Evolutionary conservation across 306 rosid species (phyloP).

Genomic region (Fagus crenata): DNA sequence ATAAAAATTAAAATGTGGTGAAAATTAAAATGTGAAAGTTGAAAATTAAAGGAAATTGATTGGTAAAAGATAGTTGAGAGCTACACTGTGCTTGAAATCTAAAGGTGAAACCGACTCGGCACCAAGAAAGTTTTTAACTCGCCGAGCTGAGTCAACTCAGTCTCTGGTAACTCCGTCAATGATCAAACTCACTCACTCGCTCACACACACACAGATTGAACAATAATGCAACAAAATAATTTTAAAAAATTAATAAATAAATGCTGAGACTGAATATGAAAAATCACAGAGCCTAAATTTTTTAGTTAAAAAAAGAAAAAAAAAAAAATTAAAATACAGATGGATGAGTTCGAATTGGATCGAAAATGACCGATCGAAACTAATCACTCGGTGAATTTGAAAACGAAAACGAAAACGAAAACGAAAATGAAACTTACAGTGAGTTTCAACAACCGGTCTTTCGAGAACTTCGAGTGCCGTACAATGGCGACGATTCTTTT

Average conservation of each 20-base stretch:
- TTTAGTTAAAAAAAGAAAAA: slow-evolving; percentile 13
- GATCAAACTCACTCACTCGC: background rate
- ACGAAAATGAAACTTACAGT: slow-evolving; percentile 45
- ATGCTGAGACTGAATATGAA: slow-evolving; percentile 9
- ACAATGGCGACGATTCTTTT: slow-evolving; percentile 27
- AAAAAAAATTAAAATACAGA: background rate
- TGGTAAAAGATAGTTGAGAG: slow-evolving; percentile 7
- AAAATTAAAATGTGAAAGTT: background rate
- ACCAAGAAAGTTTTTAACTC: slow-evolving; percentile 15
- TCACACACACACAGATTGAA: slow-evolving; percentile 13
- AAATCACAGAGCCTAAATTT: slow-evolving; percentile 5
- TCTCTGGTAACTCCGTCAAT: background rate
- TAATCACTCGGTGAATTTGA: background rate
- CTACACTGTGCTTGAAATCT: slow-evolving; percentile 8
- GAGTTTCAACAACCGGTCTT: slow-evolving; percentile 40
- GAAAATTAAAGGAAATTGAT: background rate
- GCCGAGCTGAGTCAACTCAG: slow-evolving; percentile 27
- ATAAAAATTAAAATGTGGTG: background rate
- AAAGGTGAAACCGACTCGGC: slow-evolving; percentile 5
- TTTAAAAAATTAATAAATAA: background rate
- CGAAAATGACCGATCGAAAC: slow-evolving; percentile 39
- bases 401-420: slow-evolving; percentile 31
- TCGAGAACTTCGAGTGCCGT: slow-evolving; percentile 24
- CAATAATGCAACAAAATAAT: background rate
- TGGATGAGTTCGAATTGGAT: slow-evolving; percentile 43